Conservation (phyloP, 768 basidiomycete genomes). For the Tricholoma matsutake region DNA sequence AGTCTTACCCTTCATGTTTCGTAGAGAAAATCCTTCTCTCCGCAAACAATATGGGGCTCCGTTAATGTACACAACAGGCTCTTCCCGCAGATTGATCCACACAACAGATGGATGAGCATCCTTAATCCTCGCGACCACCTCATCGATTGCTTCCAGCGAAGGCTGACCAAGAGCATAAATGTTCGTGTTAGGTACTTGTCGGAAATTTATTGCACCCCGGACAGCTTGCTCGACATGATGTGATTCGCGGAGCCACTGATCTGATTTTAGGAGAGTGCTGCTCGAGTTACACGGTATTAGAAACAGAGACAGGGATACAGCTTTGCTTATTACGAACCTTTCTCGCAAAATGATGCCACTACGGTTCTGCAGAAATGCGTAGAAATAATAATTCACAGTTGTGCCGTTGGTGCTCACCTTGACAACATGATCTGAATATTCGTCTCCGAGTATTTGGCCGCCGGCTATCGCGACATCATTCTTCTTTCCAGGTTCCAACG, state of each 20-base stretch:
- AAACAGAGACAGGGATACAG: neutral
- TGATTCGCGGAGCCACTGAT: conserved; percentile 83
- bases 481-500: conserved; percentile 63
- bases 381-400: neutral
- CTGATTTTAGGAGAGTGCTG: conserved; percentile 87
- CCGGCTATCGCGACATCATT: conserved; percentile 75
- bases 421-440: conserved; percentile 93
- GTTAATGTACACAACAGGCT: conserved; percentile 90
- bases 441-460: conserved; percentile 88
- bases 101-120: conserved; percentile 58
- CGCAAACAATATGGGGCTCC: conserved; percentile 89
- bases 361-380: conserved; percentile 56
- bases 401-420: conserved; percentile 46
- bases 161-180: conserved; percentile 96
- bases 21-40: conserved; percentile 77
- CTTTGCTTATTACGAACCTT: conserved; percentile 43
- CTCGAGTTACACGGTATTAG: neutral
- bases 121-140: conserved; percentile 68
- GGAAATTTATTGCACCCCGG: conserved; percentile 94
- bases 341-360: conserved; percentile 92
- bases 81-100: conserved; percentile 94
- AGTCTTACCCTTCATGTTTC: conserved; percentile 85
- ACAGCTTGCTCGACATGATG: conserved; percentile 63
- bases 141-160: conserved; percentile 79
- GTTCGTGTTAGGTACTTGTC: conserved; percentile 73